These are phyloP conservation scores for Cyclospora cayetanensis DNA, from an alignment of 169 alveolate genomes.

Conservation along the genomic window DNA sequence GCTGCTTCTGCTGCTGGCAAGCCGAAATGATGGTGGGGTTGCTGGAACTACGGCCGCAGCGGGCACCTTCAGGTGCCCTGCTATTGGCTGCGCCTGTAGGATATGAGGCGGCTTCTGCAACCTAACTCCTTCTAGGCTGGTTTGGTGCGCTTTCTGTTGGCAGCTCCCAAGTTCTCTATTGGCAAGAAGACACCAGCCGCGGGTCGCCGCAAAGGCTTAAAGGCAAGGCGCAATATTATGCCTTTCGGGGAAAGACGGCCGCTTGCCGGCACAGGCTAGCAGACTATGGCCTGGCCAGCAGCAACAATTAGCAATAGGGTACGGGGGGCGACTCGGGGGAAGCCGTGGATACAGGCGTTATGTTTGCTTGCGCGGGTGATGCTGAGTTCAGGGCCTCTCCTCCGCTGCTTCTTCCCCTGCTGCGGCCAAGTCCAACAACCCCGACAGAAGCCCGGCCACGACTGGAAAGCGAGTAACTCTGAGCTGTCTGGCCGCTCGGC, in stretches of 20 bases:
- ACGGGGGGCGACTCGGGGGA: too few species aligned
- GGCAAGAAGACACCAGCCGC: background rate
- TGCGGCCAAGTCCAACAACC: background rate
- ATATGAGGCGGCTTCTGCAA: background rate
- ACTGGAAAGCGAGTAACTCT: background rate
- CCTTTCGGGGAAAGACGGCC: too few species aligned
- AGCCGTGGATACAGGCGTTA: too few species aligned
- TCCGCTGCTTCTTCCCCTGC: conserved; percentile 2
- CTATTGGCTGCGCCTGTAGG: background rate
- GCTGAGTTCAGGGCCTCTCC: conserved; percentile 1
- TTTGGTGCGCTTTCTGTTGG: background rate
- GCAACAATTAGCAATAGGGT: too few species aligned
- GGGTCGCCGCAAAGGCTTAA: background rate
- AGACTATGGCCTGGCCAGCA: too few species aligned
- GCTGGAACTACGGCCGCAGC: background rate
- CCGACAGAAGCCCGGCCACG: background rate
- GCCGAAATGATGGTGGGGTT: too few species aligned
- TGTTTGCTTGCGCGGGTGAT: background rate
- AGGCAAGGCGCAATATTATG: too few species aligned
- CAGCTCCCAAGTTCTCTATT: background rate
- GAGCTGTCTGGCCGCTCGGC: conserved; percentile 62
- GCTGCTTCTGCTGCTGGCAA: conserved; percentile 11
- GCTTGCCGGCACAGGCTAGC: too few species aligned
- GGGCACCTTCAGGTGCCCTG: background rate
- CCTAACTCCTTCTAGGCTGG: background rate